These are phyloP conservation scores for Chrysanthemum makinoi DNA, from an alignment of 129 eudicot genomes.

Conservation along the genomic window DNA sequence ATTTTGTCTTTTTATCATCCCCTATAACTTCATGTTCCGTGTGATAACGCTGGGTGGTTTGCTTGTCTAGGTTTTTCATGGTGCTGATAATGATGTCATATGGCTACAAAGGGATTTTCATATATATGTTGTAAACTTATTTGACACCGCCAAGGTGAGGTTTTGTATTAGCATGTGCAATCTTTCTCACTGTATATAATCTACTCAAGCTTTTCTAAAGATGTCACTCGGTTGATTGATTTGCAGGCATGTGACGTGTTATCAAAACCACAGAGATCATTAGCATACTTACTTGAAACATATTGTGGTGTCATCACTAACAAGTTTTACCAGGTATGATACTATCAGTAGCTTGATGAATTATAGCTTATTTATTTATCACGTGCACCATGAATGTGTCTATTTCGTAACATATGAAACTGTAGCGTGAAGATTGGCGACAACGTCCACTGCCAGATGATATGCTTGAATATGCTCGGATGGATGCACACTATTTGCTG, in stretches of 20 bases:
- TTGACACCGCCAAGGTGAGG: constrained; percentile 94
- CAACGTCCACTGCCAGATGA: constrained; percentile 89
- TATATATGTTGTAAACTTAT: constrained; percentile 78
- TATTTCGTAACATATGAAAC: constrained; percentile 9
- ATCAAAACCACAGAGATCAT: constrained; percentile 86
- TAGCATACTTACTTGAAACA: constrained; percentile 86
- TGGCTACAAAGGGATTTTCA: constrained; percentile 99
- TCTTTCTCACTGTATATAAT: constrained; percentile 11
- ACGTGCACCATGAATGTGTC: background rate
- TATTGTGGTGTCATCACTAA: constrained; percentile 78
- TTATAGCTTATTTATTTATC: background rate
- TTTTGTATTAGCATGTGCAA: background rate
- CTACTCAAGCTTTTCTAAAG: constrained; percentile 3
- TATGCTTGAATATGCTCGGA: constrained; percentile 88
- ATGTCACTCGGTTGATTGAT: constrained; percentile 7
- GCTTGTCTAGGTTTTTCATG: constrained; percentile 81
- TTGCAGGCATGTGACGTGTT: constrained; percentile 90
- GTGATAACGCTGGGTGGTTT: background rate
- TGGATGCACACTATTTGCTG: constrained; percentile 86
- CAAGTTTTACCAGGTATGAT: constrained; percentile 74
- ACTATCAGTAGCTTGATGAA: background rate
- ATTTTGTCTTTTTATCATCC: background rate
- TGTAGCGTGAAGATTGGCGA: constrained; percentile 95
- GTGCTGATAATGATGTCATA: constrained; percentile 92
- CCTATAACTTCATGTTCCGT: constrained; percentile 7